Evolutionary conservation across 2,329 filamentous ascomycete genomes (phyloP).

Genomic region (Aspergillus sp.): DNA sequence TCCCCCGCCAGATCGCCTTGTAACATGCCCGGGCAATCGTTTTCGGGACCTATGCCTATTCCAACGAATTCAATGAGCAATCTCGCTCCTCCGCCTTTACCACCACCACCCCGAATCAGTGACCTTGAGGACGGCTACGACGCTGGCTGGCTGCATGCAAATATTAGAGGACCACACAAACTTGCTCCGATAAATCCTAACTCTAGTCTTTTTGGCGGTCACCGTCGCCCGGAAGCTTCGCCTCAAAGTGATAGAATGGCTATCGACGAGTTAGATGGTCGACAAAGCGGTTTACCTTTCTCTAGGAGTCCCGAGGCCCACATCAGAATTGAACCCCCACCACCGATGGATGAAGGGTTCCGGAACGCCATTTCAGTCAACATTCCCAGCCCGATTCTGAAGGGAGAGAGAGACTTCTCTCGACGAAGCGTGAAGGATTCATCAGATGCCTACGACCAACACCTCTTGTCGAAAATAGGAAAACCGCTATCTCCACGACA

Average conservation of each 20-base stretch:
- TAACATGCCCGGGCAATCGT: constrained; percentile 45
- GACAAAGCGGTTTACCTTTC: constrained; percentile 29
- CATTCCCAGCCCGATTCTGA: constrained; percentile 44
- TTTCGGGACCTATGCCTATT: constrained; percentile 62
- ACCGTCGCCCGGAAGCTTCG: constrained; percentile 38
- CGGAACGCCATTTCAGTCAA: constrained; percentile 35
- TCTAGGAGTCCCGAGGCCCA: constrained; percentile 37
- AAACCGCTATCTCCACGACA: constrained; percentile 58
- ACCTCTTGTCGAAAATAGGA: constrained; percentile 63
- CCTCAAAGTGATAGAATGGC: constrained; percentile 39
- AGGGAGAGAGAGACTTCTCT: constrained; percentile 62
- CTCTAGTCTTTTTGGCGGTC: constrained; percentile 54
- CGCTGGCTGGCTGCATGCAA: constrained; percentile 64
- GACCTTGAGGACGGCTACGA: constrained; percentile 60
- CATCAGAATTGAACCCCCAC: constrained; percentile 39
- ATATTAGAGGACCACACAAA: constrained; percentile 53
- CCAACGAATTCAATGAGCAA: constrained; percentile 54
- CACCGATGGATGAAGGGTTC: constrained; percentile 34
- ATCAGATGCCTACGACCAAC: constrained; percentile 64
- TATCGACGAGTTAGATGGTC: constrained; percentile 39
- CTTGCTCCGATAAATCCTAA: constrained; percentile 50
- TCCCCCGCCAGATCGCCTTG: constrained; percentile 40
- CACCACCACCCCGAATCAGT: constrained; percentile 63
- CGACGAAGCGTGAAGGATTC: constrained; percentile 59
- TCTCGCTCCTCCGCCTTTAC: constrained; percentile 62